phyloP scores from a whole-genome alignment of 495 filamentous ascomycete species.

The Rhizodiscina lignyota region DNA sequence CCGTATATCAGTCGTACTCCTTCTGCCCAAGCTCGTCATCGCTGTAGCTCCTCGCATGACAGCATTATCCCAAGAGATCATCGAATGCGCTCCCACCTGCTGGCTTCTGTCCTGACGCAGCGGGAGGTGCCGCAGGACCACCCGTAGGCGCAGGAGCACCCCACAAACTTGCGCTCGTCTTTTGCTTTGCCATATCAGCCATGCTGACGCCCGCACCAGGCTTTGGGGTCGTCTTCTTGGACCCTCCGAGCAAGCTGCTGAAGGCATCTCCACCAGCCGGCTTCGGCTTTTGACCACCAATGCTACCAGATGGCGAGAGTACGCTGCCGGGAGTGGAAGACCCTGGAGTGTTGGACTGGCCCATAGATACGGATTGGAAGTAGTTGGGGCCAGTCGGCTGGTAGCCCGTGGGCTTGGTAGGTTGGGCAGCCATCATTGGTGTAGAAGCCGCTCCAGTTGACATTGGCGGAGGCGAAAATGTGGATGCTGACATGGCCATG shows the following conservation, averaged over 20 bases:
- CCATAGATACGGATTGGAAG: slow-evolving; percentile 59
- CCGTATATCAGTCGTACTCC: slow-evolving; percentile 77
- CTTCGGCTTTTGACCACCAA: slow-evolving; percentile 31
- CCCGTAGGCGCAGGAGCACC: slow-evolving; percentile 39
- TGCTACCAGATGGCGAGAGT: slow-evolving; percentile 11
- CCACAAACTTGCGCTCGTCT: slow-evolving; percentile 88
- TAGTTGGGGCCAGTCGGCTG: slow-evolving; percentile 80
- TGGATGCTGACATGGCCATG: slow-evolving; percentile 17
- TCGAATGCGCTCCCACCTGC: slow-evolving; percentile 14
- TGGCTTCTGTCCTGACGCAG: slow-evolving; percentile 15
- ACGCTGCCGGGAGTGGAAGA: slow-evolving; percentile 20
- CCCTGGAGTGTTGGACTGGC: slow-evolving; percentile 20
- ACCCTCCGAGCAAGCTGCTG: slow-evolving; percentile 65
- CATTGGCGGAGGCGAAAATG: slow-evolving; percentile 32
- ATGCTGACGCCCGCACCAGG: slow-evolving; percentile 53
- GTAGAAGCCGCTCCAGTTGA: slow-evolving; percentile 10
- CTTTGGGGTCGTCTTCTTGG: slow-evolving; percentile 44
- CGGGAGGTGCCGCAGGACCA: slow-evolving; percentile 18
- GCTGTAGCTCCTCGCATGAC: slow-evolving; percentile 74
- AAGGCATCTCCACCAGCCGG: slow-evolving; percentile 64
- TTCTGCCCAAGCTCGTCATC: slow-evolving; percentile 62
- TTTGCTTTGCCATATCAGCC: slow-evolving; percentile 88
- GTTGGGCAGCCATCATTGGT: slow-evolving; percentile 22
- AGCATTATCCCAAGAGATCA: slow-evolving; percentile 23
- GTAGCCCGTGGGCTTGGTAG: slow-evolving; percentile 46